These are phyloP conservation scores for Helminthosporium solani DNA, from an alignment of 2,329 filamentous ascomycete genomes.

Conservation along the genomic window DNA sequence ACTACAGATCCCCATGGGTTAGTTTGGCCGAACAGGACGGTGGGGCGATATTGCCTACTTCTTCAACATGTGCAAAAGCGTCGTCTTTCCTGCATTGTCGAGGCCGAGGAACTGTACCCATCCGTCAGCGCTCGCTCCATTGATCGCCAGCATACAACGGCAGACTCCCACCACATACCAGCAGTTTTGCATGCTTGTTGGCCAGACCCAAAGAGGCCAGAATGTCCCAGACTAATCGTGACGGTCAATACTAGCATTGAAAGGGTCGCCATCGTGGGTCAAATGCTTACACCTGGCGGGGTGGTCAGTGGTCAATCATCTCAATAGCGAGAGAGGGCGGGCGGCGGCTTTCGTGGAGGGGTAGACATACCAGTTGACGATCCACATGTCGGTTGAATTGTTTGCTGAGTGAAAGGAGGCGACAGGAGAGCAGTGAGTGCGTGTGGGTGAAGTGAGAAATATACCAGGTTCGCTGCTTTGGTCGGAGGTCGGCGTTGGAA, in stretches of 20 bases:
- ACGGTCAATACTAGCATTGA: constrained; percentile 9
- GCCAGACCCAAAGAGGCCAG: constrained; percentile 82
- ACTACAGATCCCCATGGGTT: constrained; percentile 54
- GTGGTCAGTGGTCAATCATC: constrained; percentile 3
- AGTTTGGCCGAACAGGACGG: constrained; percentile 6
- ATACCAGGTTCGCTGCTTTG: not conserved
- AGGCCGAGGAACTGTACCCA: not conserved
- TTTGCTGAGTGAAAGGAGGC: not conserved
- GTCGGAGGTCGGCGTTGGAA: constrained; percentile 1
- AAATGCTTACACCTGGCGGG: constrained; percentile 21
- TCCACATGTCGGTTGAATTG: constrained; percentile 68
- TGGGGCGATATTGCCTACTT: constrained; percentile 14
- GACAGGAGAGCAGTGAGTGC: not conserved
- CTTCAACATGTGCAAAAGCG: constrained; percentile 95
- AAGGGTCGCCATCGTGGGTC: constrained; percentile 8
- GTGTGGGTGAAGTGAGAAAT: constrained; percentile 45
- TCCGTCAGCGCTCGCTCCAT: not conserved
- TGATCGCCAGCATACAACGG: constrained; percentile 47
- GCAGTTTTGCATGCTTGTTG: constrained; percentile 78
- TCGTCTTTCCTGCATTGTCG: constrained; percentile 94
- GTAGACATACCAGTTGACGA: constrained; percentile 73
- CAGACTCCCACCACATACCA: constrained; percentile 86
- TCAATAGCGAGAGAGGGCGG: not conserved
- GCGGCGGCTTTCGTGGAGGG: not conserved
- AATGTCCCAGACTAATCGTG: constrained; percentile 74